Conservation (phyloP, 2,329 filamentous ascomycete species). For the Claviceps digitariae region DNA sequence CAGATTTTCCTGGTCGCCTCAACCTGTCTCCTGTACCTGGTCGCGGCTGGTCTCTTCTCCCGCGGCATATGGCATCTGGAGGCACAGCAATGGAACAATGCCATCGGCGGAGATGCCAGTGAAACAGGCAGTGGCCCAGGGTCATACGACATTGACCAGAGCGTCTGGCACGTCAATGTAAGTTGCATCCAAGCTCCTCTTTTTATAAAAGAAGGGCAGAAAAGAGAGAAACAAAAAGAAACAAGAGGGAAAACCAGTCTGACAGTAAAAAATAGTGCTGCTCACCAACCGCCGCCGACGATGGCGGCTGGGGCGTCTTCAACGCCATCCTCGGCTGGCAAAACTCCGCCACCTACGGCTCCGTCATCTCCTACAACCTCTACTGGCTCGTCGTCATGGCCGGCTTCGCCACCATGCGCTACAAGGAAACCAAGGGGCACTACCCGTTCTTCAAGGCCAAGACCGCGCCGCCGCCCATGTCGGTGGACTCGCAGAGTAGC, state of each 20-base stretch:
- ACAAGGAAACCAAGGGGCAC: slow-evolving; percentile 44
- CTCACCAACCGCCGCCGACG: slow-evolving; percentile 57
- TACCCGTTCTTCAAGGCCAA: slow-evolving; percentile 31
- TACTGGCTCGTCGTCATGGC: slow-evolving; percentile 75
- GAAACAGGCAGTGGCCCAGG: slow-evolving; percentile 48
- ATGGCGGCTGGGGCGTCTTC: slow-evolving; percentile 76
- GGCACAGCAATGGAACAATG: slow-evolving; percentile 51
- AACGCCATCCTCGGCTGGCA: slow-evolving; percentile 78
- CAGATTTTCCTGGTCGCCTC: slow-evolving; percentile 72
- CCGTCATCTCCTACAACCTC: slow-evolving; percentile 73
- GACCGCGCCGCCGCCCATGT: slow-evolving; percentile 2
- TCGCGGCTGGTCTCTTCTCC: slow-evolving; percentile 72
- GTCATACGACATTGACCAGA: slow-evolving; percentile 65
- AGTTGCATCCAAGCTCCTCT: slow-evolving; percentile 17
- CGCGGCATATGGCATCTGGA: slow-evolving; percentile 65
- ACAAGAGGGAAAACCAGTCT: no score
- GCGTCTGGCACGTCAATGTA: slow-evolving; percentile 73
- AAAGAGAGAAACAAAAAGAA: no score
- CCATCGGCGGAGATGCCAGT: slow-evolving; percentile 43
- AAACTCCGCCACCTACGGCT: slow-evolving; percentile 79
- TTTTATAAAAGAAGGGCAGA: no score
- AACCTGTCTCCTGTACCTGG: slow-evolving; percentile 72
- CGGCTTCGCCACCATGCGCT: slow-evolving; percentile 51
- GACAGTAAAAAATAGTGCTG: slow-evolving; percentile 55
- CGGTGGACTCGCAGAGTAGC: slow-evolving; percentile 9